Evolutionary conservation across 441 rosid genomes (phyloP).

Genomic region (Macaranga tanarius): DNA sequence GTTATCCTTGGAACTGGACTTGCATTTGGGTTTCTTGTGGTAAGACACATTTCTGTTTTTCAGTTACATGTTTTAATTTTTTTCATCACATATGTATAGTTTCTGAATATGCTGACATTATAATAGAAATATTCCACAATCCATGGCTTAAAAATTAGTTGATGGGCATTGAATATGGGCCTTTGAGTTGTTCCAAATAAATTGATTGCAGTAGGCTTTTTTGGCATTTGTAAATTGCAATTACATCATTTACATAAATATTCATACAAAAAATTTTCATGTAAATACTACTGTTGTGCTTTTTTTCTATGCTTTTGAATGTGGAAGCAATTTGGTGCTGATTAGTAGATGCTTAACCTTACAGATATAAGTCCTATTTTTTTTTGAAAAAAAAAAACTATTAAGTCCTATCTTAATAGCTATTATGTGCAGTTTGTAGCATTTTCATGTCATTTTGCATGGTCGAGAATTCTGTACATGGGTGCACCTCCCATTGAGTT

Average conservation of each 20-base stretch:
- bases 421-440: background rate
- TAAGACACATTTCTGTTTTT: constrained; percentile 34
- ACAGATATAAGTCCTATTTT: background rate
- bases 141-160: background rate
- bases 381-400: no score
- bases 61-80: background rate
- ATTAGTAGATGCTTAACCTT: background rate
- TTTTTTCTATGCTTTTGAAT: background rate
- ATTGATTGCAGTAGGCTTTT: background rate
- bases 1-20: constrained; percentile 93
- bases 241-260: background rate
- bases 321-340: background rate
- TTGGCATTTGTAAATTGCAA: background rate
- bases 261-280: background rate
- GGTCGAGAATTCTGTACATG: background rate
- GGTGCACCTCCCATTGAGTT: background rate
- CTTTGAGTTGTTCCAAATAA: background rate
- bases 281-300: background rate
- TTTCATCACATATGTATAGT: background rate
- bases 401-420: background rate
- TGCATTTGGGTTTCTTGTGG: constrained; percentile 99
- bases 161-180: background rate
- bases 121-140: background rate
- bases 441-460: background rate
- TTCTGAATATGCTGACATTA: background rate